These are phyloP conservation scores for Kodamaea fungicola DNA, from an alignment of 1,139 yeast genomes.

Conservation along the genomic window DNA sequence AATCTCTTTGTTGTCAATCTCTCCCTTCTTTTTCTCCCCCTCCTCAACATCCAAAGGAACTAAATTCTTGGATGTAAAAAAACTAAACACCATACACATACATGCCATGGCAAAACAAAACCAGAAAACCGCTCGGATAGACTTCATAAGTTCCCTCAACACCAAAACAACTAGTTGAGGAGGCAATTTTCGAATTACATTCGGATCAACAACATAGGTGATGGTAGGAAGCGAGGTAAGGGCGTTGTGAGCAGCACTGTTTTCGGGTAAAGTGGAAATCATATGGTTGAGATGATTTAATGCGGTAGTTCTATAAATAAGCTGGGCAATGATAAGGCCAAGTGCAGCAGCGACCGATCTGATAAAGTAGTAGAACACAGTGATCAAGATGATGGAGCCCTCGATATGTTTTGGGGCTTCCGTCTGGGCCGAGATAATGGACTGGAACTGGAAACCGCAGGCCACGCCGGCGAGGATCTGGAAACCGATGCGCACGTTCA, in stretches of 20 bases:
- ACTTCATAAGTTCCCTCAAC: slow-evolving; percentile 31
- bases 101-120: slow-evolving; percentile 33
- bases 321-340: slow-evolving; percentile 46
- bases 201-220: slow-evolving; percentile 28
- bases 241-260: slow-evolving; percentile 15
- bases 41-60: slow-evolving; percentile 13
- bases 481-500: slow-evolving; percentile 46
- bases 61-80: slow-evolving; percentile 16
- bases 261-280: slow-evolving; percentile 10
- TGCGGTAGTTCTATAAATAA: slow-evolving; percentile 37
- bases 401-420: slow-evolving; percentile 47
- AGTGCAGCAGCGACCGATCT: slow-evolving; percentile 50
- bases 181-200: slow-evolving; percentile 26
- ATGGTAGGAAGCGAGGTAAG: slow-evolving; percentile 17
- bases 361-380: slow-evolving; percentile 45
- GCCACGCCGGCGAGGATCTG: slow-evolving; percentile 54
- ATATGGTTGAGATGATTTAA: slow-evolving; percentile 18
- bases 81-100: slow-evolving; percentile 24
- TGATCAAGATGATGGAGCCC: slow-evolving; percentile 50
- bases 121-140: slow-evolving; percentile 41
- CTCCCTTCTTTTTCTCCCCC: too few species aligned
- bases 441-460: slow-evolving; percentile 53
- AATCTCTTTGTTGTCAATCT: too few species aligned
- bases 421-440: slow-evolving; percentile 51
- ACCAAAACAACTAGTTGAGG: slow-evolving; percentile 18